Percentiles rank a stretch among this genome's conserved stretches.
These are phyloP conservation scores for Sporothrix luriei DNA, from an alignment of 2,329 filamentous ascomycete genomes.

Conservation along the genomic window DNA sequence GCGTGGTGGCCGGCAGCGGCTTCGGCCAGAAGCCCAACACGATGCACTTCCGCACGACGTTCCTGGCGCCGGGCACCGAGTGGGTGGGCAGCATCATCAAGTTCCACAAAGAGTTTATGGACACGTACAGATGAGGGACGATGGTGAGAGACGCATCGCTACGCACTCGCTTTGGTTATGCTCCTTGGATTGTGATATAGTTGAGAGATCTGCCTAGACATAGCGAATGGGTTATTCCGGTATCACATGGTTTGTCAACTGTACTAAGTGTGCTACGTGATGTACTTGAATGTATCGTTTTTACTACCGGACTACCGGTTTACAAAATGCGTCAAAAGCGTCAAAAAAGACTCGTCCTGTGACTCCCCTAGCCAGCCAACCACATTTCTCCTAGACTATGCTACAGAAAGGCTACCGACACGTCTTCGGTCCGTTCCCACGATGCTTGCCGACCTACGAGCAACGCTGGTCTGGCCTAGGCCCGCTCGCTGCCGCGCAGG, in stretches of 20 bases:
- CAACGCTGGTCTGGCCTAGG: constrained; percentile 50
- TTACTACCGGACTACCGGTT: background rate
- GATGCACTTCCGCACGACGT: constrained; percentile 93
- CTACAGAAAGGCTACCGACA: constrained; percentile 8
- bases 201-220: constrained; percentile 7
- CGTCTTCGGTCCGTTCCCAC: background rate
- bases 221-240: background rate
- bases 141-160: background rate
- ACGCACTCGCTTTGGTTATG: constrained; percentile 24
- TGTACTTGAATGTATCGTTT: constrained; percentile 10
- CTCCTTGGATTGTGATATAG: background rate
- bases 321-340: constrained; percentile 4
- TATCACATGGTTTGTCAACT: background rate
- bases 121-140: constrained; percentile 63
- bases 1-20: constrained; percentile 86
- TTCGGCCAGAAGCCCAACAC: constrained; percentile 94
- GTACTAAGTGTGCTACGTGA: background rate
- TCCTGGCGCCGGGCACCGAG: constrained; percentile 92
- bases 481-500: constrained; percentile 90
- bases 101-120: constrained; percentile 91
- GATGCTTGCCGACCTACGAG: background rate
- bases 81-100: constrained; percentile 86
- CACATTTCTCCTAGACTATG: background rate
- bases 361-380: background rate
- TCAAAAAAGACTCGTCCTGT: constrained; percentile 3